A percentile compares a stretch with the other conserved stretches of the same genome.
These are phyloP conservation scores for Pichia norvegensis DNA, from an alignment of 1,139 yeast genomes.

Conservation along the genomic window DNA sequence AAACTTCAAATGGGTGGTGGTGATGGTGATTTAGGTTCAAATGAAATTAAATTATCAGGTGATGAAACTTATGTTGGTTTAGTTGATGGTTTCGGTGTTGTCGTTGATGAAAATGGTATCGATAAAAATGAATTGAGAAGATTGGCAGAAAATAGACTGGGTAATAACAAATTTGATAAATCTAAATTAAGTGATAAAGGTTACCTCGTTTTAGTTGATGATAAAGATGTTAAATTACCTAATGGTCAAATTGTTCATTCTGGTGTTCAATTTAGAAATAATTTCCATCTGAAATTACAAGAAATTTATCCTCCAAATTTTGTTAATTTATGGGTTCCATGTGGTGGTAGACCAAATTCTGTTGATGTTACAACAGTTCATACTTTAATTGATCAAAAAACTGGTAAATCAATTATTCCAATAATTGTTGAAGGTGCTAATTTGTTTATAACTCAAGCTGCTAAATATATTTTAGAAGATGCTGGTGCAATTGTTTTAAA, in stretches of 20 bases:
- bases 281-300: conserved; percentile 71
- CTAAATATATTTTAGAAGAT: conserved; percentile 74
- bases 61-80: conserved; percentile 80
- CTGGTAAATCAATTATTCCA: conserved; percentile 74
- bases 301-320: conserved; percentile 54
- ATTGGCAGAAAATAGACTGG: conserved; percentile 71
- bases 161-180: conserved; percentile 64
- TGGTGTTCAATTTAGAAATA: conserved; percentile 89
- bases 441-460: conserved; percentile 88
- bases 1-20: conserved; percentile 99
- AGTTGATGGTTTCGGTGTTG: conserved; percentile 93
- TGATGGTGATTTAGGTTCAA: conserved; percentile 95
- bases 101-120: conserved; percentile 86
- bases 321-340: conserved; percentile 84
- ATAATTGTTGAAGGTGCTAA: conserved; percentile 97
- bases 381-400: conserved; percentile 60
- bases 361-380: conserved; percentile 81
- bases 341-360: conserved; percentile 98
- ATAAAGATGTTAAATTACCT: conserved; percentile 70
- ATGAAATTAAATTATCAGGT: conserved; percentile 77
- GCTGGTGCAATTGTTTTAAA: conserved; percentile 86
- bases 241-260: conserved; percentile 63
- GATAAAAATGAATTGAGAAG: conserved; percentile 70
- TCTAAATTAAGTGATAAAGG: conserved; percentile 66
- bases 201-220: conserved; percentile 80